Percentiles rank a stretch among this genome's conserved stretches.
phyloP scores from a whole-genome alignment of 306 rosid genomes.

The Medicago ruthenica region DNA sequence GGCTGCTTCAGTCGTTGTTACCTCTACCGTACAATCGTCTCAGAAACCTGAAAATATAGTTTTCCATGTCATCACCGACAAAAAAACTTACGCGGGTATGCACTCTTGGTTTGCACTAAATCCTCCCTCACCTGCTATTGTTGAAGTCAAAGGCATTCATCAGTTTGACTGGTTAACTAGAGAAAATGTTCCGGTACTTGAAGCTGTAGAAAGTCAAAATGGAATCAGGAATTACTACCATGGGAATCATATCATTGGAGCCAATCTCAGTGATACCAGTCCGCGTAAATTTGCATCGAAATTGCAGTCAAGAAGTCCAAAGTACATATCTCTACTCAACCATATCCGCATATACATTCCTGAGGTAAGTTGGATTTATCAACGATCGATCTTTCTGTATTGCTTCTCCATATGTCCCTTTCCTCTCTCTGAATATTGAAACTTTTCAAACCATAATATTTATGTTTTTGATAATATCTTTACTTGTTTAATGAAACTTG shows the following conservation, averaged over 20 bases:
- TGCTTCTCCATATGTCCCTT: not conserved
- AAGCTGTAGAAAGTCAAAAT: constrained; percentile 92
- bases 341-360: constrained; percentile 97
- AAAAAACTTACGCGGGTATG: constrained; percentile 97
- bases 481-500: not conserved
- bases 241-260: constrained; percentile 77
- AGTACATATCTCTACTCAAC: constrained; percentile 95
- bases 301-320: constrained; percentile 97
- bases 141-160: constrained; percentile 96
- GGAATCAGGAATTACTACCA: constrained; percentile 92
- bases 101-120: constrained; percentile 99
- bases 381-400: constrained; percentile 11
- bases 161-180: constrained; percentile 99
- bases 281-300: constrained; percentile 79
- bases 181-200: constrained; percentile 98
- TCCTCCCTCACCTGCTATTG: constrained; percentile 86
- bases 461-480: not conserved
- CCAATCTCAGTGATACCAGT: constrained; percentile 75
- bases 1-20: constrained; percentile 98
- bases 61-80: constrained; percentile 97
- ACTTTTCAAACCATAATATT: not conserved
- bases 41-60: constrained; percentile 80
- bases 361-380: constrained; percentile 67
- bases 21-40: constrained; percentile 90
- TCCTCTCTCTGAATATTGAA: constrained; percentile 16